Evolutionary conservation across 106 monocot species (phyloP), one percentile per base, ranked within the genome.

Genomic region (Dendrobium huoshanense): DNA sequence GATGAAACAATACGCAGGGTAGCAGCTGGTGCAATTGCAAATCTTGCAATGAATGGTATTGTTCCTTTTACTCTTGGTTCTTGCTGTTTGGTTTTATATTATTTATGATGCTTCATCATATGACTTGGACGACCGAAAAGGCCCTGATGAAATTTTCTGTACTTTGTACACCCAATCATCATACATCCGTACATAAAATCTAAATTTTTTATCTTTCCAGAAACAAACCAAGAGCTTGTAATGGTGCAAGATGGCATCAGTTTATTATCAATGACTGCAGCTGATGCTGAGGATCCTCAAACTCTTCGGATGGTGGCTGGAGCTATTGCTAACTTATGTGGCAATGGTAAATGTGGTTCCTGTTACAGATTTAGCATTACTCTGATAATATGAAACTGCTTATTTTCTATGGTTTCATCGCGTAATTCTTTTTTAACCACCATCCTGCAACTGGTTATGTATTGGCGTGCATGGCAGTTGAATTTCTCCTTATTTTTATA

Each of bases 291-390:
- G 79, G 98, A 99, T 47, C 91, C 98, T 75, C 98, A 99, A 84
- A 99, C 98, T 61, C 92, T 99, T 83, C 83, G 98, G 41, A 99
- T 99, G 98, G 95, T 99, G 80, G 98, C 98, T 72, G 98, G 98
- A 73, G 98, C 98, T 42, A 95, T 99, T 75, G 98, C 98, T 75
- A 99, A 99, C 80, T 83, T 99, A 72, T 99, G 98, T 81, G 98
- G 98, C 40, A 99, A 99, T 82, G 98, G 98, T 99, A 88, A 76
- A 54, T 58, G 48, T 16, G 27, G 2, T 7, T 84, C n/a, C 6
- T 58, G 40, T 80, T 72, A 37, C 37, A 40, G 15, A 70, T 13
- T 37, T 70, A 70, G 11, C 37, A 25, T 70, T 15, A 33, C 11
- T 16, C 70, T 70, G 37, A 70, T 70, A 70, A 22, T 70, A 37